phyloP scores from a whole-genome alignment of 805 yeast genomes.

The Teunomyces cretensis region DNA sequence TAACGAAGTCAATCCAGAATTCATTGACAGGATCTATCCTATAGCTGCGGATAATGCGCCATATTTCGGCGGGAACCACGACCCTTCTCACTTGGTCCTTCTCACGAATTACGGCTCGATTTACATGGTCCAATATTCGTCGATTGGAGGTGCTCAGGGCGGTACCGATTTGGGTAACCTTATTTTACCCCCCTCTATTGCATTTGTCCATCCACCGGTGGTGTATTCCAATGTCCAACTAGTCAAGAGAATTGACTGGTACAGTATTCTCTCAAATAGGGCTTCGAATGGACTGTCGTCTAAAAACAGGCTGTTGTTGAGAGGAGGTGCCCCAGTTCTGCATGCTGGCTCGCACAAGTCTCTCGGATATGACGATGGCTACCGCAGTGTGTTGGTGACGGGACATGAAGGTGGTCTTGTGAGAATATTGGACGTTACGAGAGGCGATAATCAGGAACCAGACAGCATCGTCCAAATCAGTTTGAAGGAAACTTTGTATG shows the following conservation, averaged over 20 bases:
- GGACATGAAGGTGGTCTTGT: slow-evolving; percentile 88
- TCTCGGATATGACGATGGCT: slow-evolving; percentile 41
- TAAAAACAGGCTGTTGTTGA: slow-evolving; percentile 47
- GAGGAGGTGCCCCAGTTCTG: slow-evolving; percentile 77
- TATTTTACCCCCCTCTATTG: slow-evolving; percentile 75
- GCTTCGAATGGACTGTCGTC: slow-evolving; percentile 41
- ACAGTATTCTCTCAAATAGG: slow-evolving; percentile 59
- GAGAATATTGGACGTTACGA: slow-evolving; percentile 80
- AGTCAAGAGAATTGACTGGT: slow-evolving; percentile 69
- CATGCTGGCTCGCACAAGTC: slow-evolving; percentile 22
- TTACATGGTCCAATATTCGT: slow-evolving; percentile 58
- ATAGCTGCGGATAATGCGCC: slow-evolving; percentile 52
- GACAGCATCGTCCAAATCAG: slow-evolving; percentile 33
- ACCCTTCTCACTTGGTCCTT: slow-evolving; percentile 65
- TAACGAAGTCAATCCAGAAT: slow-evolving; percentile 20
- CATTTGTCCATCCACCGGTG: slow-evolving; percentile 75
- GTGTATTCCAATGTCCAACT: slow-evolving; percentile 50
- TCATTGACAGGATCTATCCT: slow-evolving; percentile 28
- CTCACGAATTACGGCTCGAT: slow-evolving; percentile 64
- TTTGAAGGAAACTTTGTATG: slow-evolving; percentile 32
- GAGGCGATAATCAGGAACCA: slow-evolving; percentile 52
- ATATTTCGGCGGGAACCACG: slow-evolving; percentile 75
- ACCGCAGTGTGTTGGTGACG: slow-evolving; percentile 57
- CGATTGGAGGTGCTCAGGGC: slow-evolving; percentile 15
- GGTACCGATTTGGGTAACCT: slow-evolving; percentile 29